A percentile compares a stretch with the other conserved stretches of the same genome.
These are phyloP conservation scores for Trichoderma sp. DNA, from an alignment of 2,329 filamentous ascomycete species.

Conservation along the genomic window DNA sequence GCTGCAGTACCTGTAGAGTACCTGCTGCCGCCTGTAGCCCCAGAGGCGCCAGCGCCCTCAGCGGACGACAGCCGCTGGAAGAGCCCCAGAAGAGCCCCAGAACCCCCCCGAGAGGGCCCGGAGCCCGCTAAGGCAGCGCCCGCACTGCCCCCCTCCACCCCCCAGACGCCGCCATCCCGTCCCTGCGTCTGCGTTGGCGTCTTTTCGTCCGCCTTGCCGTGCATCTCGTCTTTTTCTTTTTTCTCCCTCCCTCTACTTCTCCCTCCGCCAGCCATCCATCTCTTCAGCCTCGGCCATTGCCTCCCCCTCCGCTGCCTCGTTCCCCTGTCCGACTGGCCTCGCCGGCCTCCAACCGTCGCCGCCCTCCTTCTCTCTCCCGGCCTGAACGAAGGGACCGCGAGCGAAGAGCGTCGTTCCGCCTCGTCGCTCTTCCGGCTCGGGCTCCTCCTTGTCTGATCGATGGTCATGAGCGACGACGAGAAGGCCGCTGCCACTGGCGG, in stretches of 20 bases:
- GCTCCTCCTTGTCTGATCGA: neutral
- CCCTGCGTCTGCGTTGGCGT: conserved; percentile 27
- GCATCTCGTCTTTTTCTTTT: conserved; percentile 9
- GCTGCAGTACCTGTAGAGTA: conserved; percentile 5
- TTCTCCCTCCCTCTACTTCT: neutral
- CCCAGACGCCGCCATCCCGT: conserved; percentile 21
- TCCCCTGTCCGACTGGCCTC: conserved; percentile 12
- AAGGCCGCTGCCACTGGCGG: conserved; percentile 23
- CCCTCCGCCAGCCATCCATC: too few species aligned
- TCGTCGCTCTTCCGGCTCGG: conserved; percentile 19
- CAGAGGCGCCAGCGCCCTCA: neutral
- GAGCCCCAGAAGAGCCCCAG: neutral
- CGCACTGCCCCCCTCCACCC: neutral
- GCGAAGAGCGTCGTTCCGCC: conserved; percentile 6
- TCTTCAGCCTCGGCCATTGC: conserved; percentile 10
- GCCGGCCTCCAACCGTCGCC: conserved; percentile 18
- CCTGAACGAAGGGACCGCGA: conserved; percentile 14
- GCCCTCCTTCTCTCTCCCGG: neutral
- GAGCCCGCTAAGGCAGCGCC: neutral
- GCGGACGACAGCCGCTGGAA: neutral
- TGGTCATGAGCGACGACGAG: conserved; percentile 26
- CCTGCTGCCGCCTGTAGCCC: neutral
- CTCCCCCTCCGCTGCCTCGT: conserved; percentile 1
- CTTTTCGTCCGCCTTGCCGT: conserved; percentile 1
- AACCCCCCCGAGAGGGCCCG: neutral